Conservation (phyloP, 1,139 yeast genomes). For the Geotrichum aggregatum region DNA sequence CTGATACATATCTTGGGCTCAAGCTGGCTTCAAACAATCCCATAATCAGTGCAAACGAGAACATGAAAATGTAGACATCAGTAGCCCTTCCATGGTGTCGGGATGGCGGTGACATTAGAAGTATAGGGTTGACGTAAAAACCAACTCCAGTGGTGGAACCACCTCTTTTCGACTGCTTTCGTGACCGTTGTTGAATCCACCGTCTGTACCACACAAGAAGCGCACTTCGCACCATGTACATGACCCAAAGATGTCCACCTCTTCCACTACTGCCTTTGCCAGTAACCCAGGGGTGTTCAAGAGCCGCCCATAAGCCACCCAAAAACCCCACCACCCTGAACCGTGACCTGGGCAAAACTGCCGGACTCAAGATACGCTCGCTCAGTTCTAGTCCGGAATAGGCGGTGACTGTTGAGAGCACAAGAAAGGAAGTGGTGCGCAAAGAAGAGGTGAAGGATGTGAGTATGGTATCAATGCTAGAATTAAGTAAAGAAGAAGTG, state of each 20-base stretch:
- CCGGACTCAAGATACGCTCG: slow-evolving; percentile 34
- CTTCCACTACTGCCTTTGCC: slow-evolving; percentile 5
- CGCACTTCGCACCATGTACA: slow-evolving; percentile 39
- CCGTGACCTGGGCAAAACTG: slow-evolving; percentile 34
- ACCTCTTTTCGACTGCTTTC: too few species aligned
- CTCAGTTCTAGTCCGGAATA: slow-evolving; percentile 41
- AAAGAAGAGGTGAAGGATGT: slow-evolving; percentile 28
- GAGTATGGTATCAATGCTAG: slow-evolving; percentile 11
- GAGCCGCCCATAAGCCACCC: slow-evolving; percentile 41
- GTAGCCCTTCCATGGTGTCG: too few species aligned
- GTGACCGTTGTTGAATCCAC: too few species aligned
- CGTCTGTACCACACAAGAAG: slow-evolving; percentile 39
- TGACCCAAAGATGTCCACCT: slow-evolving; percentile 36
- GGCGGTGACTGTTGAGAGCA: slow-evolving; percentile 38
- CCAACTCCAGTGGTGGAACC: too few species aligned
- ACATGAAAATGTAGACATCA: slow-evolving; percentile 36
- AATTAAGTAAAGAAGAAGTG: too few species aligned
- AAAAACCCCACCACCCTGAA: slow-evolving; percentile 40
- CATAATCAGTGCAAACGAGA: slow-evolving; percentile 36
- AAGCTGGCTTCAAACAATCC: slow-evolving; percentile 36
- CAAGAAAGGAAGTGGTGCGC: slow-evolving; percentile 35
- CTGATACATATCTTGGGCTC: slow-evolving; percentile 36
- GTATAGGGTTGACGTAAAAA: too few species aligned
- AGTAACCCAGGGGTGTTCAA: slow-evolving; percentile 31
- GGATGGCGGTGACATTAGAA: too few species aligned